These are phyloP conservation scores for Przewalskia tangutica DNA, from an alignment of 257 asterid species.

Conservation along the genomic window DNA sequence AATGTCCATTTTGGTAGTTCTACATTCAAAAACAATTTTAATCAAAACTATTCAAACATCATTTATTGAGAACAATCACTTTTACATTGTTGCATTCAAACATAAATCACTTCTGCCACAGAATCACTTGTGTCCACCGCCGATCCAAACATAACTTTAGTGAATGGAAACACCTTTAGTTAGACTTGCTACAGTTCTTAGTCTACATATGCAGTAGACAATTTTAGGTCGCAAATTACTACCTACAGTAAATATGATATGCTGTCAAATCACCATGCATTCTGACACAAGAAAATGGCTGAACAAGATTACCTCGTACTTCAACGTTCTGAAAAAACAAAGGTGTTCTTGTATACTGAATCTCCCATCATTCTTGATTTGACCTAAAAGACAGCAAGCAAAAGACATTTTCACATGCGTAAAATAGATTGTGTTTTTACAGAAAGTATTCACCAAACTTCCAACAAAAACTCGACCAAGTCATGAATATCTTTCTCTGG, in stretches of 20 bases:
- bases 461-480: not conserved
- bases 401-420: not conserved
- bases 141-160: too few relatives aligned
- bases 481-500: not conserved
- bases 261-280: not conserved
- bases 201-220: not conserved
- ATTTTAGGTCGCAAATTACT: not conserved
- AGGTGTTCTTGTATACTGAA: conserved; percentile 54
- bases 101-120: too few relatives aligned
- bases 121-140: too few relatives aligned
- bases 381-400: conserved; percentile 39
- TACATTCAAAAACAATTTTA: too few relatives aligned
- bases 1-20: too few relatives aligned
- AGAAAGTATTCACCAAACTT: not conserved
- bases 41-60: too few relatives aligned
- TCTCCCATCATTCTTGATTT: conserved; percentile 99
- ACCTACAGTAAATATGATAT: not conserved
- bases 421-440: not conserved
- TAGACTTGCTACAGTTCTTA: not conserved
- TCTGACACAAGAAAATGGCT: not conserved
- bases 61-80: too few relatives aligned
- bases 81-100: too few relatives aligned
- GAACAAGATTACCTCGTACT: conserved; percentile 46
- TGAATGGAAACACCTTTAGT: not conserved
- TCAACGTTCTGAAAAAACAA: conserved; percentile 67